Percentiles rank a stretch among this genome's conserved stretches.
These are phyloP conservation scores for Penicillium sp. DNA, from an alignment of 2,329 filamentous ascomycete genomes.

Conservation along the genomic window DNA sequence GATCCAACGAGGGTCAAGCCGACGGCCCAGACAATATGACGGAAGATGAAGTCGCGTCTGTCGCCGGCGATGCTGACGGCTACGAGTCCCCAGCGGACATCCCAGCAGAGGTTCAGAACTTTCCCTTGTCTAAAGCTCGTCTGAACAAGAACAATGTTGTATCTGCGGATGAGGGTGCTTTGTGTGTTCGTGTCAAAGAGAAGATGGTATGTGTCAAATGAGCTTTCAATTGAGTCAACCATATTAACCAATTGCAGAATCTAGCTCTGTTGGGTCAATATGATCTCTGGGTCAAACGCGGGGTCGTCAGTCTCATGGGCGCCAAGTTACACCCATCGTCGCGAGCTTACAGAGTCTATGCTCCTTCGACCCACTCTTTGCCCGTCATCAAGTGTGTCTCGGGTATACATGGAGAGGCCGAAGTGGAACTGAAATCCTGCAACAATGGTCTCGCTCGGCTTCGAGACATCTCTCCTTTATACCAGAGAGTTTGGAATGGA, in stretches of 20 bases:
- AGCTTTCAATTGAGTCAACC: background rate
- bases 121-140: constrained; percentile 44
- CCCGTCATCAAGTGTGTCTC: constrained; percentile 55
- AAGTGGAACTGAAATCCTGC: constrained; percentile 55
- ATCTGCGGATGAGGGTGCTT: constrained; percentile 40
- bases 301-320: constrained; percentile 61
- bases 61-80: constrained; percentile 32
- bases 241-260: constrained; percentile 39
- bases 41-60: constrained; percentile 28
- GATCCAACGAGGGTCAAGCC: constrained; percentile 17
- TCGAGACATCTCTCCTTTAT: constrained; percentile 55
- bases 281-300: constrained; percentile 60
- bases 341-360: constrained; percentile 54
- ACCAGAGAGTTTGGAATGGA: constrained; percentile 58
- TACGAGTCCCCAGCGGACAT: constrained; percentile 38
- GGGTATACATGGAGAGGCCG: constrained; percentile 47
- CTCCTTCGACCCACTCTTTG: constrained; percentile 61
- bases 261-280: constrained; percentile 57
- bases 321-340: constrained; percentile 58
- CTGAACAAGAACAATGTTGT: constrained; percentile 43
- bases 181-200: constrained; percentile 47
- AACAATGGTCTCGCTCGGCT: constrained; percentile 50
- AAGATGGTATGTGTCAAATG: constrained; percentile 37
- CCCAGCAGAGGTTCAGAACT: constrained; percentile 40
- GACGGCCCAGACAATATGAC: constrained; percentile 23